These are phyloP conservation scores for Salvia miltiorrhiza DNA, from an alignment of 257 asterid species.

Conservation along the genomic window DNA sequence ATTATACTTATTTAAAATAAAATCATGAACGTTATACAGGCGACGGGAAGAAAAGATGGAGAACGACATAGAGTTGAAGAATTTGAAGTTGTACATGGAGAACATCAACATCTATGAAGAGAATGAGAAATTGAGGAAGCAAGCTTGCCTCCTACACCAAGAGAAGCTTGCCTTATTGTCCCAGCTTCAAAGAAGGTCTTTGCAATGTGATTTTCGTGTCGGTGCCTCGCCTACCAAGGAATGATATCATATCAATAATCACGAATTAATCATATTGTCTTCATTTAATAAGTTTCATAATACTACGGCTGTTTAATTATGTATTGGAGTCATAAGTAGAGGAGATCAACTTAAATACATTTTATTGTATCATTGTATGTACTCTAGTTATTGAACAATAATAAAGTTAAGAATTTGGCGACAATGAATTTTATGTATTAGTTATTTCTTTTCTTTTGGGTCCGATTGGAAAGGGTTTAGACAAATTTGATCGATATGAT, in stretches of 20 bases:
- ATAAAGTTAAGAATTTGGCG: no score
- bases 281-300: neutral
- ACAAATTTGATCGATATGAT: no score
- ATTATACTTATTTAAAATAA: no score
- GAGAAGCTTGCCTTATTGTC: constrained; percentile 64
- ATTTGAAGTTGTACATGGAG: constrained; percentile 71
- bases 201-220: neutral
- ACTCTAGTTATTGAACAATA: no score
- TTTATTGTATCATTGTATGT: no score
- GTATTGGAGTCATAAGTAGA: no score
- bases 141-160: constrained; percentile 61
- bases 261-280: no score
- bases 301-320: neutral
- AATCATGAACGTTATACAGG: neutral
- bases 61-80: constrained; percentile 44
- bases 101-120: constrained; percentile 62
- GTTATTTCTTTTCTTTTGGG: no score
- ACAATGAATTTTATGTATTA: no score
- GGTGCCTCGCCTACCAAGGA: neutral
- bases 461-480: no score
- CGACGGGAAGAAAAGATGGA: constrained; percentile 28
- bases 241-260: neutral
- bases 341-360: neutral
- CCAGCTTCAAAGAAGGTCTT: constrained; percentile 16
- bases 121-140: constrained; percentile 60